Percentiles rank a stretch among this genome's conserved stretches.
Evolutionary conservation across 306 rosid species (phyloP).

Genomic region (Rosa chinensis): DNA sequence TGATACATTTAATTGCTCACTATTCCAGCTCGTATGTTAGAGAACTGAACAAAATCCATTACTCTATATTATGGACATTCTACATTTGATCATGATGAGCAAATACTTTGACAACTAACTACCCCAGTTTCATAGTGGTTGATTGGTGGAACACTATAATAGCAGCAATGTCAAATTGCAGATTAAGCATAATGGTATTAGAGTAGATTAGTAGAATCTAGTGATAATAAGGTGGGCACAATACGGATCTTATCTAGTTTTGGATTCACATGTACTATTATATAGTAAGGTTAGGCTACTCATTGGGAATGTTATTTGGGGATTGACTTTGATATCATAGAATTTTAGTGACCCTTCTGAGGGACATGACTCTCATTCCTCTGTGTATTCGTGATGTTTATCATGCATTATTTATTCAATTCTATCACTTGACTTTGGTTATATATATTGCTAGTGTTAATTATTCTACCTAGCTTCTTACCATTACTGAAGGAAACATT

Average conservation of each 20-base stretch:
- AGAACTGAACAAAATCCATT: not conserved
- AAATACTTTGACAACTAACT: too few species aligned
- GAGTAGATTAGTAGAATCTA: too few species aligned
- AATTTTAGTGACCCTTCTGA: not conserved
- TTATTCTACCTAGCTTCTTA: not conserved
- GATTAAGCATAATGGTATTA: too few species aligned
- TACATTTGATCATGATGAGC: too few species aligned
- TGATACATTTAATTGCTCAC: not conserved
- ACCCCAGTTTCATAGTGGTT: too few species aligned
- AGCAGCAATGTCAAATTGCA: too few species aligned
- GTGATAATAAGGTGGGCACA: too few species aligned
- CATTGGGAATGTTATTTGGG: not conserved
- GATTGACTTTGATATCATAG: not conserved
- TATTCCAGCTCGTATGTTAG: not conserved
- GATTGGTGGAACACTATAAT: too few species aligned
- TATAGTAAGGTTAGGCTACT: not conserved
- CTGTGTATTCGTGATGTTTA: not conserved
- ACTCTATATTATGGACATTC: not conserved
- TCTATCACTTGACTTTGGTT: not conserved
- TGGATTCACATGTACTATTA: not conserved
- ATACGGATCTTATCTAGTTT: not conserved
- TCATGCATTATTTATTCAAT: not conserved
- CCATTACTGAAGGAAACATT: not conserved
- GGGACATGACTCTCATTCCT: not conserved
- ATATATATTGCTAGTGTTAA: not conserved